Conservation (phyloP, 139 green algal genomes). For the Auxenochlorella pyrenoidosa region DNA sequence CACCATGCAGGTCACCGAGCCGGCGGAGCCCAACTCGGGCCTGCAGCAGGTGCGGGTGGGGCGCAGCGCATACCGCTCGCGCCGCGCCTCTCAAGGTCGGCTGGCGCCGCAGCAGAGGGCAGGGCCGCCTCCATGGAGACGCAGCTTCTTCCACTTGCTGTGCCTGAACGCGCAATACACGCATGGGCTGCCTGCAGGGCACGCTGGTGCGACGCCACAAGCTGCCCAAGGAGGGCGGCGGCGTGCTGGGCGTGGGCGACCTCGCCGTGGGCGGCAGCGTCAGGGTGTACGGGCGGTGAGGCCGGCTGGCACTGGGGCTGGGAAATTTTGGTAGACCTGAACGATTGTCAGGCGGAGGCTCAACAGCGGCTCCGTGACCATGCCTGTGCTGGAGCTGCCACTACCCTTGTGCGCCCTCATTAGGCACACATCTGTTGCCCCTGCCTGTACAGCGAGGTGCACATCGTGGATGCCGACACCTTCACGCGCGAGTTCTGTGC, state of each 20-base stretch:
- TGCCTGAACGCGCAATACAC: neutral
- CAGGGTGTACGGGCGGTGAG: slow-evolving; percentile 75
- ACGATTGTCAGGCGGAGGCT: too few species aligned
- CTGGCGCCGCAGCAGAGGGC: neutral
- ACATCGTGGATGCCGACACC: slow-evolving; percentile 81
- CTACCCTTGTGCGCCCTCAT: too few species aligned
- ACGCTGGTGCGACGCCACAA: slow-evolving; percentile 87
- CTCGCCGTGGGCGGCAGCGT: slow-evolving; percentile 80
- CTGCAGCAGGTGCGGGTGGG: slow-evolving; percentile 37
- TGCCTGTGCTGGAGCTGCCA: too few species aligned
- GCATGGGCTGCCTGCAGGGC: slow-evolving; percentile 65
- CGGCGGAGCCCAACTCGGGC: slow-evolving; percentile 46
- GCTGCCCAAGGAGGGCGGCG: slow-evolving; percentile 65
- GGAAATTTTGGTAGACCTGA: too few species aligned
- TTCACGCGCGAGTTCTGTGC: slow-evolving; percentile 79
- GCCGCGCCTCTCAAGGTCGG: too few species aligned
- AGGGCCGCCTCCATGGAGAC: too few species aligned
- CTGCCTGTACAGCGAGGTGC: slow-evolving; percentile 72
- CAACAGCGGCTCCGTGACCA: neutral
- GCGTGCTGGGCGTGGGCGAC: slow-evolving; percentile 61
- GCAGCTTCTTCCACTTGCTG: too few species aligned
- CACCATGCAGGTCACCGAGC: slow-evolving; percentile 88
- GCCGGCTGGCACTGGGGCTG: neutral
- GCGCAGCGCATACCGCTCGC: too few species aligned
- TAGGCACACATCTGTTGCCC: neutral